phyloP scores from a whole-genome alignment of 179 eudicot species.

The Silene coronaria region DNA sequence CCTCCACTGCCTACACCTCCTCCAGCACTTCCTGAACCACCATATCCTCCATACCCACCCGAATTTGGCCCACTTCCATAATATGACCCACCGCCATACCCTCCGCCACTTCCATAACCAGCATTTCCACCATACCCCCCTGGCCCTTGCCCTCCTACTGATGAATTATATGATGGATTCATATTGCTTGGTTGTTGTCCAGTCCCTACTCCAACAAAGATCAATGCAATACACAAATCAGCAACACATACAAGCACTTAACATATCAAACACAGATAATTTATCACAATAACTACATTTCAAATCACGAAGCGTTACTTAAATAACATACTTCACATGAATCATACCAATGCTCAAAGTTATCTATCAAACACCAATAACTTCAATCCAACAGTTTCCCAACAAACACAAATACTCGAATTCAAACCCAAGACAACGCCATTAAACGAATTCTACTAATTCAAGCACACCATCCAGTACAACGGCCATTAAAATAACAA shows the following conservation, averaged over 20 bases:
- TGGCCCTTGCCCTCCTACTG: slow-evolving; percentile 30
- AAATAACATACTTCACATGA: background rate
- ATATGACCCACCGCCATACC: slow-evolving; percentile 20
- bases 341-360: background rate
- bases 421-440: background rate
- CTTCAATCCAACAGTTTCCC: background rate
- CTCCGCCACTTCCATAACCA: slow-evolving; percentile 24
- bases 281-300: background rate
- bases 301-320: background rate
- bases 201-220: slow-evolving; percentile 8
- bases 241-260: background rate
- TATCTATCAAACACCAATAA: background rate
- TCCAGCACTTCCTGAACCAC: slow-evolving; percentile 25
- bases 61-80: slow-evolving; percentile 27
- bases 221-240: background rate
- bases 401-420: background rate
- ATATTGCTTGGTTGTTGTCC: slow-evolving; percentile 24
- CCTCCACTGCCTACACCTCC: slow-evolving; percentile 27
- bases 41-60: slow-evolving; percentile 33
- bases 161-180: slow-evolving; percentile 25
- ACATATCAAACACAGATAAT: no score
- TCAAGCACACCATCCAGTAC: slow-evolving; percentile 15
- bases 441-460: background rate
- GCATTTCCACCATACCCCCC: slow-evolving; percentile 34
- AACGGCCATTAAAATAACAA: no score